Base-by-base conservation (phyloP, 2,329 filamentous ascomycete species). In the Huntiella bhutanensis region DNA sequence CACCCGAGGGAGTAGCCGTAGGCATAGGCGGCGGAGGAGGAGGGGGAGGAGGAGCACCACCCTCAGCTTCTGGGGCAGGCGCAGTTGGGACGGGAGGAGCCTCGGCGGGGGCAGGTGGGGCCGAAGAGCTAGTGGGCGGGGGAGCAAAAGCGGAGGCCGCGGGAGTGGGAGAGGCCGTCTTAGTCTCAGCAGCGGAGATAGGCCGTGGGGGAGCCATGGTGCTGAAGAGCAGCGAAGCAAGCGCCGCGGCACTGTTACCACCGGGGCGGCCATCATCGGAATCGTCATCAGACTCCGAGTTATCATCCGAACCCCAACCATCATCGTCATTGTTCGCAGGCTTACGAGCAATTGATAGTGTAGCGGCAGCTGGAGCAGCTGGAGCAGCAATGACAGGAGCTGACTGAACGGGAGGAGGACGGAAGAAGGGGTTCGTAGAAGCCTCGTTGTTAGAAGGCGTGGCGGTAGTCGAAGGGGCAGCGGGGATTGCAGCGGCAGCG, bases 121-220 rank as follows among this genome's bases (percentile, higher is more conserved):
- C 62, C 50, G 62, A 64, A 55, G 55, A 65, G 41, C 53, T 62
- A 7, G 59, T 59, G 5, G 61, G 59, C n/a, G 56, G 58, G 48
- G 60, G 63, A 5, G 56, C 52, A 12, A 64, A 59, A 12, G 56
- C 55, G 22, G 60, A 55, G 19, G 54, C 57, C 17, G 60, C 55
- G 3, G 58, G 56, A 11, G 60, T 55, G 7, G 60, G 61, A 4
- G 61, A 63, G 13, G 65, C 58, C 6, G 67, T 67, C 54, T 82
- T 82, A 53, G 82, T 77, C 46, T 82, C 85, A 60, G 83, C 77
- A 5, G 85, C 81, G 15, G 84, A 92, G 39, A 95, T 64, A 28
- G 88, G 87, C 44, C 88, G 77, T 11, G 91, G 88, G 35, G 91
- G 88, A 7, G 75, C 88, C 87, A 98, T 96, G 44, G 87, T 94